Conservation (phyloP, 306 rosid genomes). For the Lupinus albus region DNA sequence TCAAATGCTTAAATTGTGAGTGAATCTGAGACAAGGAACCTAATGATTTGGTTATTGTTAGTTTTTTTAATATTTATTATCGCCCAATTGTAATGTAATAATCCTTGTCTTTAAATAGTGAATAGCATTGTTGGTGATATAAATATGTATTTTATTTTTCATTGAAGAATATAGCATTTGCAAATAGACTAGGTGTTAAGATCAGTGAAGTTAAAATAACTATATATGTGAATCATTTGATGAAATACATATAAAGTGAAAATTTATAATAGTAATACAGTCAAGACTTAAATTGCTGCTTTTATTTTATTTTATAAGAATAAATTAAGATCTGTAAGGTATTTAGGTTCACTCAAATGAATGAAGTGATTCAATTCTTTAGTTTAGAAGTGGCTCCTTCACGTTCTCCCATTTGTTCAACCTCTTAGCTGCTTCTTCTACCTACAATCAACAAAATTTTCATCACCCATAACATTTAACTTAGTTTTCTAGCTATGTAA, state of each 20-base stretch:
- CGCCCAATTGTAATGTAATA: neutral
- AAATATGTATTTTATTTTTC: no score
- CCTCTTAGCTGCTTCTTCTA: constrained; percentile 60
- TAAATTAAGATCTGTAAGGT: no score
- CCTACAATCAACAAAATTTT: constrained; percentile 39
- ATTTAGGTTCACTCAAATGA: neutral
- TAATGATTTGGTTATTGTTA: neutral
- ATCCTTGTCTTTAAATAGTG: neutral
- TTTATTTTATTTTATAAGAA: no score
- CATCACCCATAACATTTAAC: neutral
- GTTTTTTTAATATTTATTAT: neutral
- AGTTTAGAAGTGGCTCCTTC: constrained; percentile 35
- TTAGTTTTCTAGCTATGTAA: neutral
- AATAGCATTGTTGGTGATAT: neutral
- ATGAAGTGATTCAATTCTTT: constrained; percentile 7
- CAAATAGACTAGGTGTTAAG: no score
- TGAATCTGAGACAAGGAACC: neutral
- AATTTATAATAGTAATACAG: no score
- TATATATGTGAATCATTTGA: no score
- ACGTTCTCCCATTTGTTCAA: constrained; percentile 57
- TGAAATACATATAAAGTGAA: no score
- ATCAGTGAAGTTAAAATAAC: no score
- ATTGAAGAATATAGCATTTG: no score
- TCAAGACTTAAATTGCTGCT: no score
- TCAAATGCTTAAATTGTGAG: constrained; percentile 25